Conservation (phyloP, 2,329 filamentous ascomycete species). For the Fusarium nodosum region DNA sequence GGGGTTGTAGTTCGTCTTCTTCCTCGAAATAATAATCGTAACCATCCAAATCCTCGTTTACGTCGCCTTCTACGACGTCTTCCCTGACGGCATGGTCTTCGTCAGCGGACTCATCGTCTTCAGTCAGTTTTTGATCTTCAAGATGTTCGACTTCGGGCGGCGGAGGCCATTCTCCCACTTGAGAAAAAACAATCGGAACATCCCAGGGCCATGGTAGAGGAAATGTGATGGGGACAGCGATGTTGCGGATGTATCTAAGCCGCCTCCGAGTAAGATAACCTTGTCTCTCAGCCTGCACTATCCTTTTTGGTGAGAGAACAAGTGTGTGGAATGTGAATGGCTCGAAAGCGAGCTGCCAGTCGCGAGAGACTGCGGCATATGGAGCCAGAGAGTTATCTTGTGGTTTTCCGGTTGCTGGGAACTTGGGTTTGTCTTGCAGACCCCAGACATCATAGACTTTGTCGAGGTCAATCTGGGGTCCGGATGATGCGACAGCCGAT, state of each 20-base stretch:
- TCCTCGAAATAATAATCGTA: not conserved
- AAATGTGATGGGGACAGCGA: conserved; percentile 20
- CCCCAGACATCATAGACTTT: conserved; percentile 16
- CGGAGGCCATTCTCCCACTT: not conserved
- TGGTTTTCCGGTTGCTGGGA: not conserved
- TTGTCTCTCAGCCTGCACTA: conserved; percentile 9
- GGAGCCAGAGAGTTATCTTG: conserved; percentile 5
- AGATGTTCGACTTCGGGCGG: accelerated
- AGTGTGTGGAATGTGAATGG: conserved; percentile 12
- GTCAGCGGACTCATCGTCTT: not conserved
- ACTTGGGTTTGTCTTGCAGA: conserved; percentile 9
- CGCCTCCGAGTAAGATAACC: conserved; percentile 12
- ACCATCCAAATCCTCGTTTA: not conserved
- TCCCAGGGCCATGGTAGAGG: conserved; percentile 22
- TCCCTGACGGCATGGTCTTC: not conserved
- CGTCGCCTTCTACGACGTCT: not conserved
- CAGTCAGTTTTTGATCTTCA: accelerated
- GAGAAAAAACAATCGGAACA: conserved; percentile 3
- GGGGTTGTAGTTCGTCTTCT: not conserved
- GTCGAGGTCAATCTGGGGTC: not conserved
- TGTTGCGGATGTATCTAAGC: not conserved
- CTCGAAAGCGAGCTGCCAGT: conserved; percentile 26
- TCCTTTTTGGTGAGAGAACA: conserved; percentile 6
- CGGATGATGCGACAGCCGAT: not conserved
- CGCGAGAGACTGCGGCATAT: conserved; percentile 12